phyloP scores from a whole-genome alignment of 2,329 filamentous ascomycete genomes.

The Zymoseptoria pseudotritici region DNA sequence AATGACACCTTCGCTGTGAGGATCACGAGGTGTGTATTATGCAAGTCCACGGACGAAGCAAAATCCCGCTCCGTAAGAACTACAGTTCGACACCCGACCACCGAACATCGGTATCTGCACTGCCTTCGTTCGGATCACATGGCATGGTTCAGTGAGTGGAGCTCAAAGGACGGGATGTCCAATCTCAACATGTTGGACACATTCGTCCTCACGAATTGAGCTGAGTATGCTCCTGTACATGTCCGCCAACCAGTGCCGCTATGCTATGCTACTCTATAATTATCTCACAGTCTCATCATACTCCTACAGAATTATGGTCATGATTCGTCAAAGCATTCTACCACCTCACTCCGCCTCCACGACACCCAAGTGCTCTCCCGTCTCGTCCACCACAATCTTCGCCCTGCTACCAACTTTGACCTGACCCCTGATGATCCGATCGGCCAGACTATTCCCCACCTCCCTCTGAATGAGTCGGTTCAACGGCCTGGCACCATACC shows the following conservation, averaged over 20 bases:
- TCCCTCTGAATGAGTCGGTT: slow-evolving; percentile 86
- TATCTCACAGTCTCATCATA: neutral
- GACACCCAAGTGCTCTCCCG: slow-evolving; percentile 35
- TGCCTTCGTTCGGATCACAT: neutral
- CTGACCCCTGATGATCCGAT: slow-evolving; percentile 83
- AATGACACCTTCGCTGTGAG: neutral
- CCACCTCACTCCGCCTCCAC: neutral
- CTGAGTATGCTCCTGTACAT: neutral
- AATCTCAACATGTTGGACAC: neutral
- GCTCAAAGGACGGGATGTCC: neutral
- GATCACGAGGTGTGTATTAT: neutral
- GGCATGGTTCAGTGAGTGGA: neutral
- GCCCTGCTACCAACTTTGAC: slow-evolving; percentile 69
- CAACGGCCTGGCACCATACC: slow-evolving; percentile 81
- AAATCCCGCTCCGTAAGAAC: neutral
- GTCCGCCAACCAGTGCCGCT: neutral
- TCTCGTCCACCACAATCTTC: slow-evolving; percentile 59
- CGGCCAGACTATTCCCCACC: slow-evolving; percentile 80
- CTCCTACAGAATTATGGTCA: neutral
- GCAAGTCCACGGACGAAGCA: neutral
- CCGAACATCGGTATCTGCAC: neutral
- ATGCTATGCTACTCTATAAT: neutral
- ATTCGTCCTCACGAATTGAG: neutral
- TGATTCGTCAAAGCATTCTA: neutral
- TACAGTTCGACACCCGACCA: neutral